Base-by-base conservation (phyloP, 2,329 filamentous ascomycete species). In the Chaetomiaceae sp. region DNA sequence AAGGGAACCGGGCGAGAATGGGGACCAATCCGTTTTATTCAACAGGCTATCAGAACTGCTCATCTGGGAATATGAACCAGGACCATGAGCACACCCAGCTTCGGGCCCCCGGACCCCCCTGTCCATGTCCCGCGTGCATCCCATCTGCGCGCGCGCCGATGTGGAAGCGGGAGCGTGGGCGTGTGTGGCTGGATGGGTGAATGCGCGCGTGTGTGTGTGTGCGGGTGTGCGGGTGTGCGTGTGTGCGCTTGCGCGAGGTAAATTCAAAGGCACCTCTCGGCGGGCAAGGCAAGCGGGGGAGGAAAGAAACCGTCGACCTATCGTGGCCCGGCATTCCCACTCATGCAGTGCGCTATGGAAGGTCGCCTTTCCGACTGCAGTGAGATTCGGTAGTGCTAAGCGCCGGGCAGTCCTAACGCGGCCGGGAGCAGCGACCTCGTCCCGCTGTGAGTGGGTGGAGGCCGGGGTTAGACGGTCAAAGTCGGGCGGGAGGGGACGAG, bases 21-120 rank as follows among this genome's bases (percentile, higher is more conserved):
- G 59, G 52, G 40, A 38, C 51, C 57, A 57, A 58, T 60, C 45
- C 51, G 50, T 58, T 60, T 60, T 61, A 60, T 59, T 54, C 54
- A 55, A 40, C 20, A 42, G 40, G 42, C 42, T 43, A 47, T 23
- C 41, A 43, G 20, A 32, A n/a, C 41, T 13, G 27, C 20, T 32
- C 43, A 16, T 48, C 6, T 20, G 16, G 21, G n/a, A 10, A 23
- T 18, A 23, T 43, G 30, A 16, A 18, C 43, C 21, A 37, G 27
- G 29, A 47, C 18, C 43, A n/a, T 30, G 20, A 25, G 32, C 36
- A 43, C n/a, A 14, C 23, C 25, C 44, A 37, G 38, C 9, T 30
- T 32, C 10, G n/a, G n/a, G n/a, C 8, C 33, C 18, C 33, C 30
- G 21, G 21, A 5, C 36, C 41, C 51, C 47, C 33, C 10, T 51